Conservation (phyloP, 352 stramenopile species). For the Peronospora belbahrii region DNA sequence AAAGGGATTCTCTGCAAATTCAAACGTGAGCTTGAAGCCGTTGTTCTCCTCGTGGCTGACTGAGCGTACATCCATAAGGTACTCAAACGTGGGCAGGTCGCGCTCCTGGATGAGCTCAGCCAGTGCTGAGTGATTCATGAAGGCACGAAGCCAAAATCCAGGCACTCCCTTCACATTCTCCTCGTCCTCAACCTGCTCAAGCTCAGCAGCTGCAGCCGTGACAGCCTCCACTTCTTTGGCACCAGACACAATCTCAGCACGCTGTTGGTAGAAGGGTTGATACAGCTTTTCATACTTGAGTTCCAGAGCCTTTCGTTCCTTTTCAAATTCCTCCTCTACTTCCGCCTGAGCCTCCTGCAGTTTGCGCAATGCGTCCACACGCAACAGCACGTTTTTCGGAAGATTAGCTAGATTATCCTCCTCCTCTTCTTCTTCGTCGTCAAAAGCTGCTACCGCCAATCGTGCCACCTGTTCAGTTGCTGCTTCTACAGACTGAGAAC, state of each 20-base stretch:
- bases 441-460: slow-evolving; percentile 24
- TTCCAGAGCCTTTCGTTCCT: slow-evolving; percentile 73
- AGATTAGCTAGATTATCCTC: slow-evolving; percentile 58
- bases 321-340: slow-evolving; percentile 80
- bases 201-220: slow-evolving; percentile 39
- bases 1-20: slow-evolving; percentile 72
- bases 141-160: slow-evolving; percentile 79
- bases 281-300: slow-evolving; percentile 87
- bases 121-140: slow-evolving; percentile 80
- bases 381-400: slow-evolving; percentile 65
- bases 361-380: slow-evolving; percentile 58
- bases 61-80: slow-evolving; percentile 65
- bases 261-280: slow-evolving; percentile 72
- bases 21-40: slow-evolving; percentile 81
- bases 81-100: slow-evolving; percentile 73
- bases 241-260: slow-evolving; percentile 66
- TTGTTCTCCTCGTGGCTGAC: slow-evolving; percentile 75
- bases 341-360: slow-evolving; percentile 70
- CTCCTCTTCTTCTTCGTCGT: slow-evolving; percentile 40
- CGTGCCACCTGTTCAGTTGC: slow-evolving; percentile 31
- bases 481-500: slow-evolving; percentile 51
- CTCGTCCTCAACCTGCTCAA: slow-evolving; percentile 30
- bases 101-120: slow-evolving; percentile 76
- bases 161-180: slow-evolving; percentile 68
- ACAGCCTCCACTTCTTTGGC: slow-evolving; percentile 67